Base-by-base conservation (phyloP, 2,329 filamentous ascomycete species). In the Fusarium armeniacum region DNA sequence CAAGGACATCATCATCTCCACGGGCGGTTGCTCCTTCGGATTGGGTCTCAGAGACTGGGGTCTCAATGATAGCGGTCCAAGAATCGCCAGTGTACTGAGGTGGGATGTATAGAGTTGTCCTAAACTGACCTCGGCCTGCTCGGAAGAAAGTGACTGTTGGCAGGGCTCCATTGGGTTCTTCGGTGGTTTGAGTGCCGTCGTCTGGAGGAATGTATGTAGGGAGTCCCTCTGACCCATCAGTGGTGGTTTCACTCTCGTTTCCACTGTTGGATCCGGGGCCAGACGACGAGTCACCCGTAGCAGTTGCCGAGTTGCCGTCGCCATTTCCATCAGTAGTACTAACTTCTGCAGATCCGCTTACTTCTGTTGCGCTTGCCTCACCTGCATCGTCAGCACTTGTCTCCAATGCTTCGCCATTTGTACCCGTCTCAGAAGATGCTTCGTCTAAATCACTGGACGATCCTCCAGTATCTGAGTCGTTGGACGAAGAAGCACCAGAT, bases 111-210 rank as follows among this genome's bases (percentile, higher is more conserved):
- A 62, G 44, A 0, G 65, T 66, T 16, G 56, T 46, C n/a, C 62
- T 9, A 2, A 41, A 44, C 6, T 26, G 12, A 0, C 66, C 65
- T 1, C 11, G 15, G 0, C 65, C 65, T 5, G 35, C 8, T 15
- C 61, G 69, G 11, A 69, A 69, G n/a, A 69, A 64, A 1, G 66
- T 69, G 7, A 69, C 35, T 1, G 63, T 69, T 22, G 46, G 33
- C 0, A 28, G 13, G n/a, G 20, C 43, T 5, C 13, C 22, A 3
- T 22, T 13, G 5, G 66, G 20, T 4, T 28, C 30, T 0, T 22
- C 18, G 7, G 44, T 65, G 1, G 35, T 30, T 5, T 50, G 36
- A 4, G n/a, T 35, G 1, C 12, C 47, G 1, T 57, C 46, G 6
- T 15, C 13, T 18, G 62, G 43, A 1, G 32, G 22, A 0, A 2